Evolutionary conservation across 2,329 filamentous ascomycete genomes (phyloP).

Genomic region (Boeremia lycopersici): DNA sequence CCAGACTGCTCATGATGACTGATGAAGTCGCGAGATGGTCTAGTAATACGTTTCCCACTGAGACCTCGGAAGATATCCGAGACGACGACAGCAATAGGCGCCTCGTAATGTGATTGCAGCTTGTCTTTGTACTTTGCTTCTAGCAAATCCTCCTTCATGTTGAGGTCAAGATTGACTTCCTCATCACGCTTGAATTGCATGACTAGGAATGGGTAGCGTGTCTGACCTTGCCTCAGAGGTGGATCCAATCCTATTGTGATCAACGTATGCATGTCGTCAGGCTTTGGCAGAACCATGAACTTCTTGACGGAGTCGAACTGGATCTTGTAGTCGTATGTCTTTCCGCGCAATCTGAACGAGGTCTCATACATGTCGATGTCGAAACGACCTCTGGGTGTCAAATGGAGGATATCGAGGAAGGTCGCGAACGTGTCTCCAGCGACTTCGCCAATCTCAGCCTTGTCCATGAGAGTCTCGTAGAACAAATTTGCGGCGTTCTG

Average conservation of each 20-base stretch:
- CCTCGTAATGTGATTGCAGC: constrained; percentile 84
- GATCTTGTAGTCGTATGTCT: constrained; percentile 99
- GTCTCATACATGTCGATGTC: constrained; percentile 99
- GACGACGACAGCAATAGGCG: constrained; percentile 87
- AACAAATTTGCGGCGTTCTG: constrained; percentile 97
- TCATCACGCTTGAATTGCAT: constrained; percentile 99
- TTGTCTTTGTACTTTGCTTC: constrained; percentile 88
- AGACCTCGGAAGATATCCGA: constrained; percentile 94
- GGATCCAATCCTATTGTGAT: constrained; percentile 94
- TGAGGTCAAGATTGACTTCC: constrained; percentile 93
- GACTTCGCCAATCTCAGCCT: constrained; percentile 98
- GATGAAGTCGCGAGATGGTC: constrained; percentile 91
- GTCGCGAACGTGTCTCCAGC: constrained; percentile 98
- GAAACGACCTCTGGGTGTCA: constrained; percentile 98
- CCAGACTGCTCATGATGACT: constrained; percentile 92
- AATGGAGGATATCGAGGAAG: constrained; percentile 94
- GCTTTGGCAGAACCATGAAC: constrained; percentile 97
- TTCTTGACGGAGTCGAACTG: constrained; percentile 98
- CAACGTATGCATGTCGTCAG: constrained; percentile 95
- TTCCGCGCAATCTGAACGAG: constrained; percentile 94
- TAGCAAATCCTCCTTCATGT: constrained; percentile 89
- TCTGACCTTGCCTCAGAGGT: constrained; percentile 94
- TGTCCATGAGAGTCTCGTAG: constrained; percentile 97
- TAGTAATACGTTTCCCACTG: constrained; percentile 92
- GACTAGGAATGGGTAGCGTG: constrained; percentile 95